Base-by-base conservation (phyloP, 164 flowering plant species). In the Liriodendron chinense region DNA sequence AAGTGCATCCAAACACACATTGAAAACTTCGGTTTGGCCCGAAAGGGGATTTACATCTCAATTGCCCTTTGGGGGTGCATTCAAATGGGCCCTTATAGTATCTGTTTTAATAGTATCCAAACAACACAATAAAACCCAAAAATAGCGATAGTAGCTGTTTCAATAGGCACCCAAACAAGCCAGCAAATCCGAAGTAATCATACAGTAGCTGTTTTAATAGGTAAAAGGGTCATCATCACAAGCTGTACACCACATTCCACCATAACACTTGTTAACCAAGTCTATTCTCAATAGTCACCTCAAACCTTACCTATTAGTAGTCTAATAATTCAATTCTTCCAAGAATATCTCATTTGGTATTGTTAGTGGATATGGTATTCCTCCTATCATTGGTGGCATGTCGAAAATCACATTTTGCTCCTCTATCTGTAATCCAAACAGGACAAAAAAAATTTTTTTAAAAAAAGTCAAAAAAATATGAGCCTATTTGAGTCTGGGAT, bases 311-410 rank as follows among this genome's bases (percentile, higher is more conserved):
- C 34, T 22, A 64, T 64, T 24, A 34, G 10, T 63, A 63, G 69
- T 28, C 69, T 67, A 26, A 16, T 53, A 53, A 67, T 67, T 21
- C 75, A 56, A 47, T 20, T 14, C 47, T 21, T 8, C 71, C 72
- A 72, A 59, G 67, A 76, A 76, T 72, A 77, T 77, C 47, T 72
- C 79, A 72, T 67, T 77, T 43, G 72, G 68, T 72, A 72, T 68
- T 28, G 79, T 77, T 72, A 77, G 72, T 77, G 79, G 75, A 47
- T 66, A 67, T 66, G 71, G 67, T 21, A 77, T 48, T 25, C 71
- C 79, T 34, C 47, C 16, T 47, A 72, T 56, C 72, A 67, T 47
- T 18, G 71, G 62, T 23, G 72, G 49, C 65, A 67, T 21, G 53
- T 67, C 71, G 56, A 67, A 66, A 43, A 72, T 56, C 57, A 24